A percentile compares a stretch with the other conserved stretches of the same genome.
phyloP scores from a whole-genome alignment of 306 rosid species.

The Bauhinia variegata region DNA sequence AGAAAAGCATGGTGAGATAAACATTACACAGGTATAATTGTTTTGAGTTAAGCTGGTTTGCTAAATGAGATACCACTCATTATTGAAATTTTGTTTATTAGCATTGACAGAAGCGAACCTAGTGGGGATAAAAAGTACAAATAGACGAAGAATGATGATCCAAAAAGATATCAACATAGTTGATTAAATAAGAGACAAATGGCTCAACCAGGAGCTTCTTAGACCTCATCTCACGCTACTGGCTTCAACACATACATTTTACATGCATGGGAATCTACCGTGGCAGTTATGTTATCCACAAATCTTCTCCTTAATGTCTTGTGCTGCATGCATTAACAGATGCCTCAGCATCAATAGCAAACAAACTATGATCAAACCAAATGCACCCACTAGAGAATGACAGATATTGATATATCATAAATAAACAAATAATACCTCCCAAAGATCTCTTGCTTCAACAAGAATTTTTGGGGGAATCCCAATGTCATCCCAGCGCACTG shows the following conservation, averaged over 20 bases:
- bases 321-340: slow-evolving; percentile 62
- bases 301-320: slow-evolving; percentile 61
- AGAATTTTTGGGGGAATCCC: slow-evolving; percentile 65
- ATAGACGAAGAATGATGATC: no score
- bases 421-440: slow-evolving; percentile 66
- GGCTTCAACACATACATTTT: slow-evolving; percentile 81
- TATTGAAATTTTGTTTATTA: no score
- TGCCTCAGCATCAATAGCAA: not conserved
- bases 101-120: no score
- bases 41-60: no score
- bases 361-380: not conserved
- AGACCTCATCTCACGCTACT: slow-evolving; percentile 48
- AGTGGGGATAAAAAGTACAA: no score
- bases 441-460: slow-evolving; percentile 82
- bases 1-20: no score
- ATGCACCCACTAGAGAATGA: not conserved
- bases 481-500: slow-evolving; percentile 87
- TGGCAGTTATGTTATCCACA: slow-evolving; percentile 63
- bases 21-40: no score
- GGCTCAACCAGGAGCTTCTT: slow-evolving; percentile 1
- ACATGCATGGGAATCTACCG: slow-evolving; percentile 65
- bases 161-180: no score
- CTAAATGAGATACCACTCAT: no score
- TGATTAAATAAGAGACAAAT: not conserved
- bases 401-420: not conserved